Base-by-base conservation (phyloP, 108 stramenopile genomes). In the Skeletonema menzelii region DNA sequence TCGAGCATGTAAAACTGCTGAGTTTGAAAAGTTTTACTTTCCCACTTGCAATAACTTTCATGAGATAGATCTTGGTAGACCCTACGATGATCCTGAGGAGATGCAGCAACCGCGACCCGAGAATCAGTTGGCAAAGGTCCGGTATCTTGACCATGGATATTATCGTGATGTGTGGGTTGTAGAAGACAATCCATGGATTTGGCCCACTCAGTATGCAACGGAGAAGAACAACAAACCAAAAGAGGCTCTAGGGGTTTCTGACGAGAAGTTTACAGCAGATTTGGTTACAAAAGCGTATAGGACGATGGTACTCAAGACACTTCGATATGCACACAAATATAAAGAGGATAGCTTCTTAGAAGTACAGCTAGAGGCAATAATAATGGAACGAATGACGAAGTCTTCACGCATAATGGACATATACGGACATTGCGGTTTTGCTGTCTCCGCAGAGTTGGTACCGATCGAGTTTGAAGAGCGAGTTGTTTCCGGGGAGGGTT, bases 1-100 rank as follows among this genome's bases (percentile, higher is more conserved):
- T 32, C 69, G 78, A 5, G 67, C 71, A 17, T 83, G 82, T 31
- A 66, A 46, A 28, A 27, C 19, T 0, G 63, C 67, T 17, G 67
- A 75, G 26, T 79, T 71, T 60, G 59, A 59, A 5, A 44, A 47
- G 5, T 26, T 67, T 8, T 84, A 86, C 47, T 86, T 75, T 34
- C 88, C 88, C 10, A 83, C 76, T 0, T 92, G 91, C 77, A 92
- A 92, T 65, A 14, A 55, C 14, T 70, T 92, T 28, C 91, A 92
- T 68, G 78, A 80, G 56, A 27, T 80, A n/a, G 82, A 85, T 59
- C 13, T 92, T 63, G 46, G 62, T n/a, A 30, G 70, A 44, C 38
- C 80, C 14, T 87, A 63, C 65, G 77, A 86, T 63, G 65, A 67
- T n/a, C 74, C 81, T 2, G 10, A 46, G 35, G 14, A 49, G 44